These are phyloP conservation scores for Prunella vulgaris DNA, from an alignment of 257 asterid species.

Conservation along the genomic window DNA sequence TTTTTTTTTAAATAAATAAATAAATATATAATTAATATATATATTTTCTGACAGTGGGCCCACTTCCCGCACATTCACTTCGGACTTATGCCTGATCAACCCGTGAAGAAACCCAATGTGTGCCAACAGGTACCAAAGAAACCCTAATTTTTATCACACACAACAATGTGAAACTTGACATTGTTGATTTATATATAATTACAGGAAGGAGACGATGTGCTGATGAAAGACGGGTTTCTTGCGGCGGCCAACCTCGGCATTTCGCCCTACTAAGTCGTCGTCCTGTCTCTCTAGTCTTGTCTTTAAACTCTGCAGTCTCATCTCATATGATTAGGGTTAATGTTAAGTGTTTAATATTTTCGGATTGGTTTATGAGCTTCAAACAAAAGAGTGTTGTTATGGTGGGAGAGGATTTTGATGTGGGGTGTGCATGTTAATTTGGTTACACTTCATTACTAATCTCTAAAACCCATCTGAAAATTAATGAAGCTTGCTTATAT, in stretches of 20 bases:
- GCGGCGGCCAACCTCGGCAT: slow-evolving; percentile 68
- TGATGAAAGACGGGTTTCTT: slow-evolving; percentile 87
- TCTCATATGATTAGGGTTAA: slow-evolving; percentile 20
- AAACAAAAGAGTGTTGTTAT: slow-evolving; percentile 5
- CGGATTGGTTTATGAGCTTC: slow-evolving; percentile 29
- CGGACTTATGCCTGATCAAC: slow-evolving; percentile 97
- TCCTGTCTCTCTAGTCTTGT: neutral
- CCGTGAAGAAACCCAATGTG: slow-evolving; percentile 88
- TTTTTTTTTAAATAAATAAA: too few species aligned
- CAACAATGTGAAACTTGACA: neutral
- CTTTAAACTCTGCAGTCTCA: neutral
- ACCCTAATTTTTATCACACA: slow-evolving; percentile 31
- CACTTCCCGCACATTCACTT: slow-evolving; percentile 98
- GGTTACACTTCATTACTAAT: slow-evolving; percentile 13
- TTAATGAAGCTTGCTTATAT: slow-evolving; percentile 17
- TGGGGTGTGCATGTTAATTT: neutral
- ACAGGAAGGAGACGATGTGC: slow-evolving; percentile 81
- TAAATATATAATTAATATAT: too few species aligned
- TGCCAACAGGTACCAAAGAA: slow-evolving; percentile 77
- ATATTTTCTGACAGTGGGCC: slow-evolving; percentile 55
- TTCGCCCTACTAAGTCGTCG: slow-evolving; percentile 48
- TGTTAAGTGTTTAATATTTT: slow-evolving; percentile 21
- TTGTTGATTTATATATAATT: neutral
- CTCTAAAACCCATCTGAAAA: slow-evolving; percentile 42
- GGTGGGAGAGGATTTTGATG: slow-evolving; percentile 42